Conservation (phyloP, 352 stramenopile genomes). For the Aphanomyces stellatus region DNA sequence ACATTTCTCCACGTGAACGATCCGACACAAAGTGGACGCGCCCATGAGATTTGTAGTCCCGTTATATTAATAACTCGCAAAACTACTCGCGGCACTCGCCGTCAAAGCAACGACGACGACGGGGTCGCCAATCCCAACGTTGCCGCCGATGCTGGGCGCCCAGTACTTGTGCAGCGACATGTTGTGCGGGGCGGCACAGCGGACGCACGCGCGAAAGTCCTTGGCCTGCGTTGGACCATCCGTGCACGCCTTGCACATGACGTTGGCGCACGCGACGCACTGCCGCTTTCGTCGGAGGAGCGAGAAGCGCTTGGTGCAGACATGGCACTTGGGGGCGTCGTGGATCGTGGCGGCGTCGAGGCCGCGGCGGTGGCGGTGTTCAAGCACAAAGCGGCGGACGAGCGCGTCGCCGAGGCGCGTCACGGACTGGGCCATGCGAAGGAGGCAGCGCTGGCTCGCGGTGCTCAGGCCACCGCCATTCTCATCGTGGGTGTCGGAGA, state of each 20-base stretch:
- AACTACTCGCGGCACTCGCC: background rate
- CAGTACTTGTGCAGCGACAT: slow-evolving; percentile 2
- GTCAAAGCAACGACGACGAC: background rate
- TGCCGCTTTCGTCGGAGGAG: slow-evolving; percentile 74
- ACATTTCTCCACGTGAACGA: no score
- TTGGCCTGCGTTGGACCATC: slow-evolving; percentile 25
- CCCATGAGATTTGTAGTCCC: no score
- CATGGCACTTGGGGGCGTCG: slow-evolving; percentile 48
- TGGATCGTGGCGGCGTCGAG: background rate
- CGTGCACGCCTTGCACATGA: slow-evolving; percentile 74
- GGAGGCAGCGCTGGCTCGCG: background rate
- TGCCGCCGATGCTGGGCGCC: background rate
- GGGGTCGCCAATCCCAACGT: background rate
- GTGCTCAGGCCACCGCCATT: background rate
- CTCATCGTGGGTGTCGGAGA: slow-evolving; percentile 12
- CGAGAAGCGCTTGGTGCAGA: slow-evolving; percentile 66
- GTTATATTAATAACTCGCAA: no score
- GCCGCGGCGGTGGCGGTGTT: background rate
- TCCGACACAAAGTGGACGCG: no score
- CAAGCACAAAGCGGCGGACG: background rate
- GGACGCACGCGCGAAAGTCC: background rate
- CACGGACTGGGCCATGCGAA: background rate
- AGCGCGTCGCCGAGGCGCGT: background rate
- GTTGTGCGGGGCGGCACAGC: background rate
- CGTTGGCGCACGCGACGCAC: slow-evolving; percentile 68